Evolutionary conservation across 176 grass and related monocot genomes (phyloP).

Genomic region (Thinopyrum elongatum): DNA sequence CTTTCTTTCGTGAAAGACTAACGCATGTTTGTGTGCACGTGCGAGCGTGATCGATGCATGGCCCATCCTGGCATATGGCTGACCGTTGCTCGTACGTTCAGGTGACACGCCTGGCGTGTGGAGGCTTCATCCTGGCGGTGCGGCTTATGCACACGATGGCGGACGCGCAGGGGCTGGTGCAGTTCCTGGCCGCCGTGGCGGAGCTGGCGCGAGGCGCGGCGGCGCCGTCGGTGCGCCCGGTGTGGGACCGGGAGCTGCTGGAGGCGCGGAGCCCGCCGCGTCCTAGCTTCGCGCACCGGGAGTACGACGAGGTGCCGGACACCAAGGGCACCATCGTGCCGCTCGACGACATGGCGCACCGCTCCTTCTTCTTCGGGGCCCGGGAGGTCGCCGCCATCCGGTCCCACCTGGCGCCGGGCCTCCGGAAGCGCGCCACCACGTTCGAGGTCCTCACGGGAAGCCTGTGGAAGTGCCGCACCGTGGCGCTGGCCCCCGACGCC

Average conservation of each 20-base stretch:
- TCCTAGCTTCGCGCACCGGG: conserved; percentile 50
- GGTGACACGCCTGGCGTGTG: conserved; percentile 68
- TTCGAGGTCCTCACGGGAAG: conserved; percentile 82
- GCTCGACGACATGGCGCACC: conserved; percentile 70
- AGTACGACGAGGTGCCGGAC: conserved; percentile 78
- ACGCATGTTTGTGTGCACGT: neutral
- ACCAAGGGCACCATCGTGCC: conserved; percentile 72
- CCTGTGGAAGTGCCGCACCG: conserved; percentile 76
- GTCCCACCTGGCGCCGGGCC: conserved; percentile 31
- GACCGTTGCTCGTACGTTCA: neutral
- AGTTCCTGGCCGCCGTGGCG: conserved; percentile 53
- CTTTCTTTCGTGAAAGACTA: neutral
- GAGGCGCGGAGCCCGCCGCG: conserved; percentile 49
- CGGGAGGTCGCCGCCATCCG: conserved; percentile 44
- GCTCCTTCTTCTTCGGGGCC: conserved; percentile 74
- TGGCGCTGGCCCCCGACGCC: conserved; percentile 49
- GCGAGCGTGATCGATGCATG: neutral
- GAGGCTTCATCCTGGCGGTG: conserved; percentile 62
- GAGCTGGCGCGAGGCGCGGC: conserved; percentile 57
- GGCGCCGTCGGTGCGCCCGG: conserved; percentile 37
- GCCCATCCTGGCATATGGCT: no score
- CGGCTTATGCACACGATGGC: conserved; percentile 57
- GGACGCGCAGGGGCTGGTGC: conserved; percentile 56
- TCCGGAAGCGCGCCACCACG: conserved; percentile 47
- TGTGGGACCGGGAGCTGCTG: conserved; percentile 58